Conservation (phyloP, 345 rosid genomes). For the Trapa bicornis region DNA sequence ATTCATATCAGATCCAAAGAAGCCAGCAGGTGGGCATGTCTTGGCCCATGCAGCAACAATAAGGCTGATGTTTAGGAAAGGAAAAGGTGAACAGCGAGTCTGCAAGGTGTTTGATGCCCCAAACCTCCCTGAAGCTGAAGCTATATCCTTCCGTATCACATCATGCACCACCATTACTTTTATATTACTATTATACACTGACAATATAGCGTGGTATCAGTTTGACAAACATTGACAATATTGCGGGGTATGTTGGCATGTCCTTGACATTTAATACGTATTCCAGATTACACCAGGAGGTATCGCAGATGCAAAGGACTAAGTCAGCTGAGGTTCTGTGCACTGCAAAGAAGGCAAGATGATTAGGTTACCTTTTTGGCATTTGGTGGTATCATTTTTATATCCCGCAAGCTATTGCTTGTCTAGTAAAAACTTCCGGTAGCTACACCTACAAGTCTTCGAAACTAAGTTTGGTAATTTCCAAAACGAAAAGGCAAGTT, state of each 20-base stretch:
- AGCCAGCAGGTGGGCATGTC: slow-evolving; percentile 89
- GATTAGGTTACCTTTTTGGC: background rate
- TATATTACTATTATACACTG: background rate
- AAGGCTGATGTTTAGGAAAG: slow-evolving; percentile 84
- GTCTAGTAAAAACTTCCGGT: background rate
- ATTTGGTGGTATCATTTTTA: background rate
- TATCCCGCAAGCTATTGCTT: background rate
- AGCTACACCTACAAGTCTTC: background rate
- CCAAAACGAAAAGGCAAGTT: background rate
- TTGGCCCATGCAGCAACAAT: slow-evolving; percentile 80
- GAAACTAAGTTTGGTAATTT: background rate
- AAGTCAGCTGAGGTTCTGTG: slow-evolving; percentile 1
- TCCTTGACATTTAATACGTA: slow-evolving; percentile 39
- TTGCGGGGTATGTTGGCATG: slow-evolving; percentile 3
- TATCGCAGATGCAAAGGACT: slow-evolving; percentile 80
- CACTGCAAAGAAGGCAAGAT: background rate
- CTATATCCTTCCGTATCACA: slow-evolving; percentile 49
- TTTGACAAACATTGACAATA: background rate
- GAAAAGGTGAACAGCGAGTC: slow-evolving; percentile 80
- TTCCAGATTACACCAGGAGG: slow-evolving; percentile 86
- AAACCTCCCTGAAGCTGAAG: slow-evolving; percentile 82
- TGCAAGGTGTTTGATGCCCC: slow-evolving; percentile 94
- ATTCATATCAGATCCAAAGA: slow-evolving; percentile 81
- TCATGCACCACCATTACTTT: background rate
- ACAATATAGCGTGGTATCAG: background rate